A percentile compares a stretch with the other conserved stretches of the same genome.
These are phyloP conservation scores for Jackrogersella multiformis DNA, from an alignment of 495 filamentous ascomycete genomes.

Conservation along the genomic window DNA sequence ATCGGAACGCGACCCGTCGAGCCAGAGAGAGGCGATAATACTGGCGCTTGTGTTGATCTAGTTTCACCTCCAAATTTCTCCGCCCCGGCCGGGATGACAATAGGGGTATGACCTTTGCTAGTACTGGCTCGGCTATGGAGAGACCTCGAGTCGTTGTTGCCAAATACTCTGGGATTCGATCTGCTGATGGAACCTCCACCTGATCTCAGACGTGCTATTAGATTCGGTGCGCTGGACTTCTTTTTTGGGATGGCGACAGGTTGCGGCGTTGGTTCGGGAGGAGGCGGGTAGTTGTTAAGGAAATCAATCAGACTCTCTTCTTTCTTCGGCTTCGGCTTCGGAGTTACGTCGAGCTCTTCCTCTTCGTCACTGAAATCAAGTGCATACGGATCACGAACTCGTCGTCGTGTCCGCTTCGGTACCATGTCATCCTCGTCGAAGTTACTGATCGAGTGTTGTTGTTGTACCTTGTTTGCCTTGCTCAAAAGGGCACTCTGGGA, in stretches of 20 bases:
- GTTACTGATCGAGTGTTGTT: conserved; percentile 33
- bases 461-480: conserved; percentile 39
- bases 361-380: conserved; percentile 88
- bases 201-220: conserved; percentile 68
- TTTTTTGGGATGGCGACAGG: conserved; percentile 63
- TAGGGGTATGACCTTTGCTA: conserved; percentile 54
- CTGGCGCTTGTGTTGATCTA: conserved; percentile 20
- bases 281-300: conserved; percentile 81
- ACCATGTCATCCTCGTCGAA: conserved; percentile 60
- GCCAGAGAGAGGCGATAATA: conserved; percentile 16
- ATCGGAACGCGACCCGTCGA: conserved; percentile 51
- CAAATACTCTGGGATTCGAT: conserved; percentile 45
- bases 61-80: conserved; percentile 43
- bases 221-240: conserved; percentile 65
- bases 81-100: conserved; percentile 51
- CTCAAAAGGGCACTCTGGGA: conserved; percentile 61
- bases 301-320: conserved; percentile 90
- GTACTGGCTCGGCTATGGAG: conserved; percentile 48
- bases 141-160: conserved; percentile 43
- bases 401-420: conserved; percentile 74
- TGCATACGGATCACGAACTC: conserved; percentile 88
- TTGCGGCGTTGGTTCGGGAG: conserved; percentile 60
- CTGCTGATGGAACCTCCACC: conserved; percentile 52
- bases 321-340: conserved; percentile 52
- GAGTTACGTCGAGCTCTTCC: conserved; percentile 59